phyloP scores from a whole-genome alignment of 768 basidiomycete genomes.

The Tulasnella sp. region DNA sequence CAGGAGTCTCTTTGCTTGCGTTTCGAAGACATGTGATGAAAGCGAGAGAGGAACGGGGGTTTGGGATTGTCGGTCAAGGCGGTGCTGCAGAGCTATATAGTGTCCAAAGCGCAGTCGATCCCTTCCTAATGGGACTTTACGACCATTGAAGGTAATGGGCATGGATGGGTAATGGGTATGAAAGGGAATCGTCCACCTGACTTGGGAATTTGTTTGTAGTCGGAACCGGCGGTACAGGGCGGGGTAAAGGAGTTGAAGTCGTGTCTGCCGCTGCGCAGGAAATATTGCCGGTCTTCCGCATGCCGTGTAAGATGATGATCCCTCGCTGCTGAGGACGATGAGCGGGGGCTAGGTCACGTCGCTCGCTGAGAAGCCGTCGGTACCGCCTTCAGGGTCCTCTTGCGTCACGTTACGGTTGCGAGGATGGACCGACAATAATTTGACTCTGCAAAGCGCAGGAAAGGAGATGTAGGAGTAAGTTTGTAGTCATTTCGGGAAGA shows the following conservation, averaged over 20 bases:
- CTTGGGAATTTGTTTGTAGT: neutral
- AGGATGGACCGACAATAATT: neutral
- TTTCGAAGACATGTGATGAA: slow-evolving; percentile 4
- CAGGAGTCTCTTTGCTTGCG: neutral
- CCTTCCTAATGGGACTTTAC: slow-evolving; percentile 1
- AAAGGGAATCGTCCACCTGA: neutral
- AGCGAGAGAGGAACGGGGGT: neutral
- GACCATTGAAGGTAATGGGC: neutral
- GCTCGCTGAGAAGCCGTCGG: neutral
- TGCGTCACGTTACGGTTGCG: slow-evolving; percentile 5
- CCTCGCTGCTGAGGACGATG: neutral
- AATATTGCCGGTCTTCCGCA: neutral
- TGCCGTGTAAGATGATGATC: neutral
- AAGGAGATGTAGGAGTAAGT: neutral
- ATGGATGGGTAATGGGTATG: neutral
- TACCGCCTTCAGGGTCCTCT: slow-evolving; percentile 6
- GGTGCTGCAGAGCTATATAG: neutral
- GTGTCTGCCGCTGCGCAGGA: slow-evolving; percentile 4
- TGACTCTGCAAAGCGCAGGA: neutral
- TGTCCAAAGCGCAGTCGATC: neutral
- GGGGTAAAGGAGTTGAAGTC: slow-evolving; percentile 3
- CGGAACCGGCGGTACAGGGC: neutral
- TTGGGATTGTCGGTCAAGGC: neutral
- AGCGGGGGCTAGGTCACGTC: neutral
- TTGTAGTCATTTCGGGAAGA: neutral